Base-by-base conservation (phyloP, 352 stramenopile species). In the Pythium pectinolyticum region DNA sequence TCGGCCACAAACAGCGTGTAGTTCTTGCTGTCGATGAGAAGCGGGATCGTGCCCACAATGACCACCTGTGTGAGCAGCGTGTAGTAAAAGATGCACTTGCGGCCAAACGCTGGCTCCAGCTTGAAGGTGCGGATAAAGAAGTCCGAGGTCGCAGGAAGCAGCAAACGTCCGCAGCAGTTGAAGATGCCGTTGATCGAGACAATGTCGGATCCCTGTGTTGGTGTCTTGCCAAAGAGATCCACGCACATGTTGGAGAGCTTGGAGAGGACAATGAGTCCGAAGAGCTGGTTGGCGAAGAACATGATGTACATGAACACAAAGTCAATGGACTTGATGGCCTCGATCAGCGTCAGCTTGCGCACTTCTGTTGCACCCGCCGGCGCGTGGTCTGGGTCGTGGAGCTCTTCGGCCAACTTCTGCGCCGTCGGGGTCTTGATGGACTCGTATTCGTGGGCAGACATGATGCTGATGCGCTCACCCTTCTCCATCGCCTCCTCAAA, bases 31-130 rank as follows among this genome's bases (percentile, higher is more conserved):
- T 72, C 57, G 49, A 92, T 88, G 34, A 90, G 53, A 25, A 67
- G 74, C 6, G 80, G 83, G n/a, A 90, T 70, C n/a, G 73, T 76
- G n/a, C 65, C 75, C 48, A 90, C 57, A 55, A 92, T 84, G 57
- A 90, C 55, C 28, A 84, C 59, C 54, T 92, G 83, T 48, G 74
- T 79, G 7, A 63, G 61, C 37, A 89, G 62, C 45, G 78, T 76
- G 70, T 82, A 83, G 72, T 75, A 75, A 67, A 82, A 90, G 46
- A 92, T 75, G 43, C 64, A 71, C 65, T 78, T 80, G 68, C 77
- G 74, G 15, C 66, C 74, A 41, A 74, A 77, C 6, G 77, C 66
- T n/a, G 74, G 73, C 32, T 82, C 74, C 12, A 81, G 51, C 57
- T 82, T 82, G 55, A 75, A 75, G 32, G 51, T 67, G 24, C 62